These are phyloP conservation scores for Aspergillus campestris DNA, from an alignment of 495 filamentous ascomycete species.

Conservation along the genomic window DNA sequence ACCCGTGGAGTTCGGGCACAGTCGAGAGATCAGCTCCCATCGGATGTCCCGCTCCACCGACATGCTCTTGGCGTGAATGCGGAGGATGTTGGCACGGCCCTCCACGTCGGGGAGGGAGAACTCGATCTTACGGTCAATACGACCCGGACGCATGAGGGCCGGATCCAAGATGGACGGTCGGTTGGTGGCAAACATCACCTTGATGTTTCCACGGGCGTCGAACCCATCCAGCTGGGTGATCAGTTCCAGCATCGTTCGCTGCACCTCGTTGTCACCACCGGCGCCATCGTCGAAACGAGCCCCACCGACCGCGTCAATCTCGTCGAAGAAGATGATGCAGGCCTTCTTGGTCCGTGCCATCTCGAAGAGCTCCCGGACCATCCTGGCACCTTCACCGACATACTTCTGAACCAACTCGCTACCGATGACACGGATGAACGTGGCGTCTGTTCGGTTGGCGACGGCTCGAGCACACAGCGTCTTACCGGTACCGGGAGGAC, in stretches of 20 bases:
- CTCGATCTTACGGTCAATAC: slow-evolving; percentile 98
- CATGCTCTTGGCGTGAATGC: slow-evolving; percentile 99
- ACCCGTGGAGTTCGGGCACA: slow-evolving; percentile 95
- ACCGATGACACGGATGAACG: slow-evolving; percentile 97
- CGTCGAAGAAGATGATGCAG: slow-evolving; percentile 99
- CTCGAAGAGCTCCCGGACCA: slow-evolving; percentile 98
- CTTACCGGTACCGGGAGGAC: slow-evolving; percentile 94
- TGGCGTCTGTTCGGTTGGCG: slow-evolving; percentile 94
- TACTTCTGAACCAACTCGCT: slow-evolving; percentile 98
- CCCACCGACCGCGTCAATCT: slow-evolving; percentile 95
- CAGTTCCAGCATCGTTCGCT: slow-evolving; percentile 96
- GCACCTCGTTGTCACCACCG: slow-evolving; percentile 98
- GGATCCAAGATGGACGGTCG: slow-evolving; percentile 92
- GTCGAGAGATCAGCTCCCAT: slow-evolving; percentile 93
- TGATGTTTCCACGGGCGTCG: slow-evolving; percentile 96
- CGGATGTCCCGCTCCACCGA: slow-evolving; percentile 96
- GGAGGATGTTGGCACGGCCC: slow-evolving; percentile 91
- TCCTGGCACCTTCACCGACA: slow-evolving; percentile 92
- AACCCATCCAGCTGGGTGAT: slow-evolving; percentile 98
- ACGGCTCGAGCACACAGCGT: slow-evolving; percentile 96
- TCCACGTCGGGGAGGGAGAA: slow-evolving; percentile 96
- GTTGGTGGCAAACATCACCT: slow-evolving; percentile 99
- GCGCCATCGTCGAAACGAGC: slow-evolving; percentile 98
- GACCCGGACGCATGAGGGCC: slow-evolving; percentile 91
- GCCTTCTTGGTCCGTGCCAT: slow-evolving; percentile 99